Percentiles rank a stretch among this genome's conserved stretches.
phyloP scores from a whole-genome alignment of 441 rosid genomes.

The Aquilaria agallochum region DNA sequence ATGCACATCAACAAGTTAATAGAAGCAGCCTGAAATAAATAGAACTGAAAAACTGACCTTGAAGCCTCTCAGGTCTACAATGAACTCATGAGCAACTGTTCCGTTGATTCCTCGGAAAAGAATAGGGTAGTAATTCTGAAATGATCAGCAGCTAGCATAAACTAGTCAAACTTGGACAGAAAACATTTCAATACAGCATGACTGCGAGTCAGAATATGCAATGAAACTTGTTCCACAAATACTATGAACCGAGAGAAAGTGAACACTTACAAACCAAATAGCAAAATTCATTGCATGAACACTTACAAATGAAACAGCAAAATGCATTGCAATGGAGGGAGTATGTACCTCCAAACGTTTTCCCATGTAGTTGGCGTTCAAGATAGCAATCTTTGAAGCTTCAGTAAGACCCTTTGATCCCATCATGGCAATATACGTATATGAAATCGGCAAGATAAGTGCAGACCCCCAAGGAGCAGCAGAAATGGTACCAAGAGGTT shows the following conservation, averaged over 20 bases:
- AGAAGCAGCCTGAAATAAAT: neutral
- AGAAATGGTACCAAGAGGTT: constrained; percentile 80
- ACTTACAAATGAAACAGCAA: neutral
- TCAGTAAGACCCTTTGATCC: constrained; percentile 94
- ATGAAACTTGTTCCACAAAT: too few relatives aligned
- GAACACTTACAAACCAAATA: too few relatives aligned
- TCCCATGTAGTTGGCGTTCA: constrained; percentile 99
- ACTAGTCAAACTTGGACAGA: neutral
- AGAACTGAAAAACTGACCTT: constrained; percentile 45
- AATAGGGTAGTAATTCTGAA: constrained; percentile 73
- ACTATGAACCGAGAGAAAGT: too few relatives aligned
- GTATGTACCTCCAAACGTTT: constrained; percentile 83
- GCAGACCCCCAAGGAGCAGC: constrained; percentile 99
- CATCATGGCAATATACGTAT: constrained; percentile 96
- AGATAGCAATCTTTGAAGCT: constrained; percentile 89
- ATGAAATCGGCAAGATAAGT: constrained; percentile 93
- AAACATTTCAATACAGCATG: too few relatives aligned
- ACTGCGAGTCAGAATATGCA: too few relatives aligned
- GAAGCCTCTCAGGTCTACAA: constrained; percentile 82
- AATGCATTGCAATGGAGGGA: constrained; percentile 9
- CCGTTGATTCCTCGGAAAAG: constrained; percentile 96
- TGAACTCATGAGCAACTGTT: constrained; percentile 94
- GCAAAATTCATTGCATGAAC: constrained; percentile 1
- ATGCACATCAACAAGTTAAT: constrained; percentile 5
- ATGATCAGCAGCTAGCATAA: neutral